These are phyloP conservation scores for Sutorius eximius DNA, from an alignment of 1,284 basidiomycete species.

Conservation along the genomic window DNA sequence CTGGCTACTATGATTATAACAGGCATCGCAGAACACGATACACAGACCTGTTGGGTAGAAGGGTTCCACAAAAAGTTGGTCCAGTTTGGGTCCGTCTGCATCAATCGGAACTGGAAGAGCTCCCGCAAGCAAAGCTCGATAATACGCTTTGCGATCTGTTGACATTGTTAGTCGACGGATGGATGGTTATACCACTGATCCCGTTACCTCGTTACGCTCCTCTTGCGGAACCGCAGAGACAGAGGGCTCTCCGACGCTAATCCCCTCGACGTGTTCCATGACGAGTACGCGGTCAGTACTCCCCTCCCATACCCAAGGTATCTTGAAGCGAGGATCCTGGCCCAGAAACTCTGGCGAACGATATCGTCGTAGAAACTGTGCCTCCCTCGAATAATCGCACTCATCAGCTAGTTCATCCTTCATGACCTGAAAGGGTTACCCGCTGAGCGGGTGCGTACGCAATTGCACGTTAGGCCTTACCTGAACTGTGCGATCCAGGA, in stretches of 20 bases:
- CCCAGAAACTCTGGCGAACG: constrained; percentile 51
- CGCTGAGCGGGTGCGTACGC: background rate
- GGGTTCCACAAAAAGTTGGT: constrained; percentile 94
- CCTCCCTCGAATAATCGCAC: constrained; percentile 92
- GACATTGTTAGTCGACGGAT: background rate
- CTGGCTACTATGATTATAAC: constrained; percentile 35
- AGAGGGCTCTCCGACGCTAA: constrained; percentile 73
- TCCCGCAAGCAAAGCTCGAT: constrained; percentile 89
- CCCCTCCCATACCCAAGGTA: constrained; percentile 85
- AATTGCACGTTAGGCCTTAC: constrained; percentile 34
- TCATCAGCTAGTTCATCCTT: constrained; percentile 92
- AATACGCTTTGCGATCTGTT: constrained; percentile 80
- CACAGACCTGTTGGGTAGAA: constrained; percentile 48
- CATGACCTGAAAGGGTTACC: constrained; percentile 60
- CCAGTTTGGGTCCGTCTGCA: constrained; percentile 99
- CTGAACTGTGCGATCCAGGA: constrained; percentile 84
- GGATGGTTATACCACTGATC: background rate
- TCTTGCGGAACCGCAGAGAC: constrained; percentile 54
- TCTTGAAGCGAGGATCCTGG: constrained; percentile 68
- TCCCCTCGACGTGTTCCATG: constrained; percentile 85
- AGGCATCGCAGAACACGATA: background rate
- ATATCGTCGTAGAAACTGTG: constrained; percentile 70
- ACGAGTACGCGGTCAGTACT: constrained; percentile 85
- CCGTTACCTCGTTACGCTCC: constrained; percentile 74
- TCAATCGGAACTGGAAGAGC: constrained; percentile 86